Evolutionary conservation across 2,329 filamentous ascomycete species (phyloP), one percentile per base, ranked within the genome.

Genomic region (Fusarium sp.): DNA sequence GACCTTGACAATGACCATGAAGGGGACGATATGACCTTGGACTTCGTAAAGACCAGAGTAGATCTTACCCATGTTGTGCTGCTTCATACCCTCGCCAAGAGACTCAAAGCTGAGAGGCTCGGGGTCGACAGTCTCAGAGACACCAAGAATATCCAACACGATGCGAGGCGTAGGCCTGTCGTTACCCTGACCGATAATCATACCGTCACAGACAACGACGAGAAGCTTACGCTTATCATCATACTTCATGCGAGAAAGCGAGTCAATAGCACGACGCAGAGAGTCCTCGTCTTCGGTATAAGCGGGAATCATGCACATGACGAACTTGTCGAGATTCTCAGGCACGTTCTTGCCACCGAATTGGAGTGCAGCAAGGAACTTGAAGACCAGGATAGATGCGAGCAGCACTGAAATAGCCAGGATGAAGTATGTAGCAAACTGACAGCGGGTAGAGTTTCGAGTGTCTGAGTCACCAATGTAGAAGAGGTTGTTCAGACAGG

Each of bases 251-350:
- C 94, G 89, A 32, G 96, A 95, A 64, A 94, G 93, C 1, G 96
- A 99, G 80, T 99, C 96, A 76, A 99, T 97, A 64, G 96, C 96
- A 86, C 95, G 95, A 60, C 96, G 94, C 30, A 99, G 87, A 38
- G 95, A 98, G 1, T 99, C 97, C 81, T 99, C 97, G 79, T 98
- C 96, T 85, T 99, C 96, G 1, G 96, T 99, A 78, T 99, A 99
- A 3, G 94, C 96, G 1, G 96, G 96, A 66, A 99, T 95, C 81
- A 98, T 97, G 79, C 94, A 97, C 82, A 99, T 98, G 80, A 99
- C 87, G 80, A 99, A 99, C 80, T 99, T 99, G 83, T 99, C 96
- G 33, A 99, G 89, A 78, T 98, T 96, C 82, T 99, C 96, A 0
- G 96, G 97, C 40, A 95, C 84, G 71, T 93, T 98, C 84, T 97